These are phyloP conservation scores for Chytridium lagenaria DNA, from an alignment of 371 early-diverging fungal genomes.

Conservation along the genomic window DNA sequence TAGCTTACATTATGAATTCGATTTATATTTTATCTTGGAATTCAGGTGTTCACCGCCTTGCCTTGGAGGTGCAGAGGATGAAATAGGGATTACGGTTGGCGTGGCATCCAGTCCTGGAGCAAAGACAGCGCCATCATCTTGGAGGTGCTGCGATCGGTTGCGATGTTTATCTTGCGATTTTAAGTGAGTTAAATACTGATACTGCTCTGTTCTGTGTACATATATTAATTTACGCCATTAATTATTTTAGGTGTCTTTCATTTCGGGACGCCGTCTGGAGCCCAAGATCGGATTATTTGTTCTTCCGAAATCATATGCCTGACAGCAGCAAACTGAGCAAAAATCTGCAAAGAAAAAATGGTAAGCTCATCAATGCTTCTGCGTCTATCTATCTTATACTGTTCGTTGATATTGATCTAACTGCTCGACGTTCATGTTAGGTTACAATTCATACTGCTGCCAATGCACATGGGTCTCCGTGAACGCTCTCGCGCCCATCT, in stretches of 20 bases:
- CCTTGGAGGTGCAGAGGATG: constrained; percentile 15
- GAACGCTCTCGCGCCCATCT: not conserved
- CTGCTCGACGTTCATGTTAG: not conserved
- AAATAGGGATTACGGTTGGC: constrained; percentile 6
- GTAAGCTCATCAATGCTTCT: too few relatives aligned
- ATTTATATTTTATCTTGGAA: not conserved
- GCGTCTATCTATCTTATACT: too few relatives aligned
- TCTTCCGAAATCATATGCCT: constrained; percentile 37
- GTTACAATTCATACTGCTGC: constrained; percentile 32
- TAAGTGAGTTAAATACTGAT: constrained; percentile 17
- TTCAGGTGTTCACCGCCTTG: constrained; percentile 16
- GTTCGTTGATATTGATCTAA: not conserved
- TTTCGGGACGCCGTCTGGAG: constrained; percentile 29
- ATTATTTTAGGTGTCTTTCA: not conserved
- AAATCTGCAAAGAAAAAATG: constrained; percentile 15
- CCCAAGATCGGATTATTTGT: constrained; percentile 26
- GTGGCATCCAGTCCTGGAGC: not conserved
- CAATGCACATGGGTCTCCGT: constrained; percentile 30
- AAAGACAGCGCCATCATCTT: not conserved
- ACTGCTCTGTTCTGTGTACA: not conserved
- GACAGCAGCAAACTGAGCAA: constrained; percentile 24
- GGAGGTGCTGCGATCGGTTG: constrained; percentile 21
- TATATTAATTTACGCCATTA: not conserved
- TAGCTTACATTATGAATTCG: not conserved
- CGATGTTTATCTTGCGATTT: constrained; percentile 31